Base-by-base conservation (phyloP, 2,329 filamentous ascomycete species). In the Pseudofabraea citricarpa region DNA sequence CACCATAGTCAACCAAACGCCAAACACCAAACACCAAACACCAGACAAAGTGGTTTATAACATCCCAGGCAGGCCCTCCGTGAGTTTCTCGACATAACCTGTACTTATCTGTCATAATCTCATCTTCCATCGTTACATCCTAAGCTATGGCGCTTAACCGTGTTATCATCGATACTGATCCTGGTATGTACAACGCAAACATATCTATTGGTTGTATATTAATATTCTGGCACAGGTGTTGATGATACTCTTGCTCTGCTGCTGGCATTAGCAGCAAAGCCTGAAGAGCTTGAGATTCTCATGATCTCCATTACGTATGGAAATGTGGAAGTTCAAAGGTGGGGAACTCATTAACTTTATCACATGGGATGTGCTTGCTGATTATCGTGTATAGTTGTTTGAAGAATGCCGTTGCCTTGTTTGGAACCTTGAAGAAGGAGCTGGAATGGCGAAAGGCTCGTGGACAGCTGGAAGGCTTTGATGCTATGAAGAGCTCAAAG, bases 131-230 rank as follows among this genome's bases (percentile, higher is more conserved):
- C n/a, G n/a, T n/a, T n/a, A n/a, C n/a, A n/a, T n/a, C n/a, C n/a
- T n/a, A n/a, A n/a, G n/a, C n/a, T n/a, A n/a, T n/a, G n/a, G n/a
- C n/a, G n/a, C 81, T 79, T 56, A 81, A 78, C 57, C 82, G 85
- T 58, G 83, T 98, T 55, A 96, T 98, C 57, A 93, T 98, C 58
- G 93, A 98, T 62, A 97, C 91, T 2, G 93, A 97, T 63, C 91
- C 91, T 54, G 69, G 90, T 87, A 72, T 54, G 64, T 32, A 43
- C 18, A 16, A 31, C 15, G 20, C 44, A 51, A 29, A 49, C 46
- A 37, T 45, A 52, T 33, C 29, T 23, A n/a, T 18, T 37, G 15
- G n/a, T 8, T 13, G 29, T 15, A 32, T 13, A 32, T 32, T 32
- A 32, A 32, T 18, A 32, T 8, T 5, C 8, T 16, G 3, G 10